Evolutionary conservation across 345 rosid genomes (phyloP).

Genomic region (Euphorbia lathyris): DNA sequence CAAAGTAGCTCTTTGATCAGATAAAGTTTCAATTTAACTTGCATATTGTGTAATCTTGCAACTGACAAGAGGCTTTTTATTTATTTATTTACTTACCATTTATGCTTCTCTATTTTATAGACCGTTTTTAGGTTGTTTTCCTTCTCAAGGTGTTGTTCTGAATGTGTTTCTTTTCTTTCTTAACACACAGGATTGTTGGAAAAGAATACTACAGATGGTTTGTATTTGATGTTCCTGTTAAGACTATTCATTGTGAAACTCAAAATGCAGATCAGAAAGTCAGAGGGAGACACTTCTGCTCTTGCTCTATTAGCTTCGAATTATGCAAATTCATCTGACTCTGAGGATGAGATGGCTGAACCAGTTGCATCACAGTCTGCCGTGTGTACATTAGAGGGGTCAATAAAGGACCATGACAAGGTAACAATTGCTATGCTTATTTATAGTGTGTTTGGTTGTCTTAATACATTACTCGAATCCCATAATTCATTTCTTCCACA

Average conservation of each 20-base stretch:
- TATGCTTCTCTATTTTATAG: background rate
- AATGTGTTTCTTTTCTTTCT: constrained; percentile 18
- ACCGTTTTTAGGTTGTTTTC: background rate
- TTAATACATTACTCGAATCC: too few relatives aligned
- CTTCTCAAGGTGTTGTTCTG: constrained; percentile 9
- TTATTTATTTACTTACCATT: too few relatives aligned
- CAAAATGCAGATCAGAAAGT: constrained; percentile 32
- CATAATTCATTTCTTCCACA: too few relatives aligned
- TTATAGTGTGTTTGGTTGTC: too few relatives aligned
- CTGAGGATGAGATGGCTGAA: constrained; percentile 64
- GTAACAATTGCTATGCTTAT: too few relatives aligned
- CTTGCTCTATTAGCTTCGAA: constrained; percentile 74
- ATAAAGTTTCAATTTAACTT: constrained; percentile 10
- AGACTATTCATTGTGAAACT: constrained; percentile 30
- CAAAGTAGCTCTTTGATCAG: background rate
- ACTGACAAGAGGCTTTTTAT: background rate
- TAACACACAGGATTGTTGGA: constrained; percentile 41
- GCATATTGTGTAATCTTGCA: background rate
- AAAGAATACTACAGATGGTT: constrained; percentile 32
- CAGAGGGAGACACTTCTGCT: constrained; percentile 43
- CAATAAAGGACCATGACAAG: too few relatives aligned
- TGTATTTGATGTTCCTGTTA: constrained; percentile 49
- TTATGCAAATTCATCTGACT: constrained; percentile 90
- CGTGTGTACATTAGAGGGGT: too few relatives aligned
- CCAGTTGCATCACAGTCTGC: constrained; percentile 32